Base-by-base conservation (phyloP, 2,329 filamentous ascomycete species). In the Sarocladiaceae sp. region DNA sequence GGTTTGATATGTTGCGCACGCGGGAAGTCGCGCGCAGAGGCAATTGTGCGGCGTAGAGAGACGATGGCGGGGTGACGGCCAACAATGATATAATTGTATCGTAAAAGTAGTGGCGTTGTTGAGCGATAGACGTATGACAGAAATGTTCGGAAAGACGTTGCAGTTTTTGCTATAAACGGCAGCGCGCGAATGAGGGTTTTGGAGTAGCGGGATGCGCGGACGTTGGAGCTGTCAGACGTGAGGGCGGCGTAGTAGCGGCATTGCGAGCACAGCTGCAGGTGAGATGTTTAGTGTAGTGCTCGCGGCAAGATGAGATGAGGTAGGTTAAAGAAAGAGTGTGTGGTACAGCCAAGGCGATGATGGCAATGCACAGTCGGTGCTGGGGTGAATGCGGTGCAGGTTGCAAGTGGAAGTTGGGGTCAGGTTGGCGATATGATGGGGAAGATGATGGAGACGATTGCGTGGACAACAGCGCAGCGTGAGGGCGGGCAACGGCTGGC, bases 391-490 rank as follows among this genome's bases (percentile, higher is more conserved):
- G 15, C 10, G 15, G 29, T 33, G 29, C 29, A 8, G 15, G 29
- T 33, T 8, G 8, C 29, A 33, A 33, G 29, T 33, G 29, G 15
- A 33, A 15, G 29, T 33, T 33, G 15, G 15, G 8, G 29, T 8
- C 15, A 33, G 29, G 15, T 33, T 31, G 22, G 26, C 11, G 15
- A 48, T n/a, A 20, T 48, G 25, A 18, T 25, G 25, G 29, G 15
- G 17, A 42, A 11, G 44, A 48, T 48, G 44, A 48, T 48, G 44
- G 44, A 15, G 44, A 48, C 28, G 44, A 48, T 48, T 48, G 44
- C 44, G 44, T 33, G 44, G 25, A 48, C 44, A 17, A 25, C 10
- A 17, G 11, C 10, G 40, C 10, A 18, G 10, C 23, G 40, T 26
- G 40, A 46, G 40, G 25, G 22, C 12, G n/a, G 22, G 39, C 25